These are phyloP conservation scores for Lactifluus subvellereus DNA, from an alignment of 768 basidiomycete species.

Conservation along the genomic window DNA sequence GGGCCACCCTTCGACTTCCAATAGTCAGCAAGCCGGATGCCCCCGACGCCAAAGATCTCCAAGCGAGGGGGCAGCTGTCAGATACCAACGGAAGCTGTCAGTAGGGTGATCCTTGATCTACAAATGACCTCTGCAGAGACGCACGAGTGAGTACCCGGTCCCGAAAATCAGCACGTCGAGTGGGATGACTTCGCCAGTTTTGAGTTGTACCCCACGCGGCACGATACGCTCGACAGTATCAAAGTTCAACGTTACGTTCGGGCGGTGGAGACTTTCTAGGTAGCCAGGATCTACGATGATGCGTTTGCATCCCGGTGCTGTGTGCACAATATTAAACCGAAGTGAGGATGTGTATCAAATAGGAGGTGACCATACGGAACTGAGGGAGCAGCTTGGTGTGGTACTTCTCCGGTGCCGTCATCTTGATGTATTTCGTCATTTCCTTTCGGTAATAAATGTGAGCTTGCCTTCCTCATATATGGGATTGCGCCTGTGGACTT, in stretches of 20 bases:
- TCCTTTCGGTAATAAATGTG: conserved; percentile 28
- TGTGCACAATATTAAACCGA: neutral
- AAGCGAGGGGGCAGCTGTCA: conserved; percentile 15
- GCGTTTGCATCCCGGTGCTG: conserved; percentile 59
- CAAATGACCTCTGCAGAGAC: conserved; percentile 24
- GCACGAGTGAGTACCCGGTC: conserved; percentile 48
- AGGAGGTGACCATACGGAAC: conserved; percentile 38
- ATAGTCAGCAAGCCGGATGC: conserved; percentile 40
- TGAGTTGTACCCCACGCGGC: conserved; percentile 44
- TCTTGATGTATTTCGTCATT: conserved; percentile 42
- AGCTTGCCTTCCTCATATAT: neutral
- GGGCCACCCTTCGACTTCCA: conserved; percentile 44
- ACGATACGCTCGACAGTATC: conserved; percentile 44
- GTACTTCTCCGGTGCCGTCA: conserved; percentile 36
- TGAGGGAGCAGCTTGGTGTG: conserved; percentile 39
- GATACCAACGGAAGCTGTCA: neutral
- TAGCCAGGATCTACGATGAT: conserved; percentile 58
- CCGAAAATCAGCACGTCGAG: conserved; percentile 55
- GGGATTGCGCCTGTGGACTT: neutral
- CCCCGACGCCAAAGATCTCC: conserved; percentile 38
- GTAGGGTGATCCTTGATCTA: neutral
- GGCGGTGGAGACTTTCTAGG: conserved; percentile 44
- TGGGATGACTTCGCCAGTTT: conserved; percentile 43
- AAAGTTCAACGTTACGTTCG: conserved; percentile 50
- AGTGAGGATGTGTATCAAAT: neutral